These are phyloP conservation scores for Torulaspora quercuum DNA, from an alignment of 805 yeast species.

Conservation along the genomic window DNA sequence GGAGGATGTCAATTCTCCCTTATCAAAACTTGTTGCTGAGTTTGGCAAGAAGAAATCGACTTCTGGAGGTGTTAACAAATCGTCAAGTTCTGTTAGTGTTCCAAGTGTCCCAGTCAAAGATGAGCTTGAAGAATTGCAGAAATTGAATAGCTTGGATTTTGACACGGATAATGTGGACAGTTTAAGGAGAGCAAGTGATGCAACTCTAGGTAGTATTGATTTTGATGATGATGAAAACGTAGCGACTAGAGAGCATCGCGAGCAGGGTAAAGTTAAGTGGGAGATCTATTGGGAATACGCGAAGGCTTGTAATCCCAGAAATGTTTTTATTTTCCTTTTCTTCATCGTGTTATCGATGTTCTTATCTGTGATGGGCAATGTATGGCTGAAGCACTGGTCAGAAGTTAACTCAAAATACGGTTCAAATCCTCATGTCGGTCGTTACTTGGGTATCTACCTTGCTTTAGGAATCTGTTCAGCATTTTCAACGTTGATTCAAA, in stretches of 20 bases:
- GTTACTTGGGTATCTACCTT: constrained; percentile 72
- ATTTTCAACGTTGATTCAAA: constrained; percentile 56
- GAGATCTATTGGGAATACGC: constrained; percentile 78
- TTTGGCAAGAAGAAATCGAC: constrained; percentile 49
- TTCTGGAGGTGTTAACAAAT: constrained; percentile 14
- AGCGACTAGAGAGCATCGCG: constrained; percentile 65
- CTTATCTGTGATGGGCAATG: constrained; percentile 63
- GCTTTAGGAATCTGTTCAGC: constrained; percentile 70
- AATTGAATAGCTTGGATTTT: constrained; percentile 28
- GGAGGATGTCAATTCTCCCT: constrained; percentile 43
- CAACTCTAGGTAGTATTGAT: constrained; percentile 34
- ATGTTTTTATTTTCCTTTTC: constrained; percentile 55
- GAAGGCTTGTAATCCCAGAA: constrained; percentile 72
- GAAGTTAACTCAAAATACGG: constrained; percentile 74
- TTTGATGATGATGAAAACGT: constrained; percentile 39
- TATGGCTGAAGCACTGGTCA: constrained; percentile 98
- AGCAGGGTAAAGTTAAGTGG: constrained; percentile 93
- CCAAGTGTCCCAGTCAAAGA: constrained; percentile 27
- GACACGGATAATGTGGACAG: constrained; percentile 37
- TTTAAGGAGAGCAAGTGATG: constrained; percentile 62
- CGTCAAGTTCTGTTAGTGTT: constrained; percentile 22
- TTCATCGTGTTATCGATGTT: constrained; percentile 58
- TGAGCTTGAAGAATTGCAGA: constrained; percentile 34
- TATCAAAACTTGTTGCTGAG: constrained; percentile 55
- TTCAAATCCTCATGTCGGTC: constrained; percentile 65